phyloP scores from a whole-genome alignment of 257 asterid genomes.

The Marsdenia floribunda region DNA sequence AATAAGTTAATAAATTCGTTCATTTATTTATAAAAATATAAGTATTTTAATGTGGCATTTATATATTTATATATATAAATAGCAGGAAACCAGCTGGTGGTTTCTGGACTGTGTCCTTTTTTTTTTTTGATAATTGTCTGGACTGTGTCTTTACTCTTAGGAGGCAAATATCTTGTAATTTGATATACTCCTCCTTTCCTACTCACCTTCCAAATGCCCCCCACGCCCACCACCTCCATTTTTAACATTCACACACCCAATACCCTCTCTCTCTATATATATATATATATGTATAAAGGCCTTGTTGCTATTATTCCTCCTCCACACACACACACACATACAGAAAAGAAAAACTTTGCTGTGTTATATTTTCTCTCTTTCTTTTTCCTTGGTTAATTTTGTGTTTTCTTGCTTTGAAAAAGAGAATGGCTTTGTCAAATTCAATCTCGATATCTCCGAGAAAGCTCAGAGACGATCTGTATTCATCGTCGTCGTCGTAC shows the following conservation, averaged over 20 bases:
- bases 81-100: conserved; percentile 50
- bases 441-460: conserved; percentile 56
- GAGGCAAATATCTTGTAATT: conserved; percentile 71
- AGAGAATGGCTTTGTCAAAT: conserved; percentile 43
- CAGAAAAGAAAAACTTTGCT: conserved; percentile 5
- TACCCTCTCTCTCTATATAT: background rate
- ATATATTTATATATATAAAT: no score
- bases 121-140: no score
- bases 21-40: no score
- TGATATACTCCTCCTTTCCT: conserved; percentile 50
- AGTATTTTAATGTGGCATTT: conserved; percentile 20
- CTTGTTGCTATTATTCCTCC: background rate
- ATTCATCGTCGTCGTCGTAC: conserved; percentile 54
- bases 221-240: background rate
- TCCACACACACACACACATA: background rate
- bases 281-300: background rate
- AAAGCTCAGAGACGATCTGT: conserved; percentile 68
- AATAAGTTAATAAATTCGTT: no score
- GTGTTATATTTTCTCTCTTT: conserved; percentile 6
- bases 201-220: conserved; percentile 43
- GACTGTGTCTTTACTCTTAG: conserved; percentile 45
- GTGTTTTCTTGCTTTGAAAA: background rate
- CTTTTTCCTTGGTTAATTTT: conserved; percentile 18
- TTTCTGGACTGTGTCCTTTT: conserved; percentile 65
- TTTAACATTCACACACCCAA: background rate